Evolutionary conservation across 495 filamentous ascomycete species (phyloP), one percentile per base, ranked within the genome.

Genomic region (Podospora conica): DNA sequence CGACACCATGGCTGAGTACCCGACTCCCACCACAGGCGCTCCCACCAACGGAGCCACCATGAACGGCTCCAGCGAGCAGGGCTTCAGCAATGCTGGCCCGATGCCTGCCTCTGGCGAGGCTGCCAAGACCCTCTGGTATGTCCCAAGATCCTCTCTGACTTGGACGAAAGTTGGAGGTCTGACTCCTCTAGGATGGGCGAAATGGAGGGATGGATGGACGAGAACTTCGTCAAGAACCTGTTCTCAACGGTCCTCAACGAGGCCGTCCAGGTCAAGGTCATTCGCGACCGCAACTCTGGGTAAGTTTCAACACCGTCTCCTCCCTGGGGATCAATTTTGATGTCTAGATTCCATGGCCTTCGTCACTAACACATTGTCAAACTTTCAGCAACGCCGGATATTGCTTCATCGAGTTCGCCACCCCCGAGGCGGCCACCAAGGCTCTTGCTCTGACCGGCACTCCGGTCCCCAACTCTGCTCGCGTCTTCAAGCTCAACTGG

Each of bases 401-500:
- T 78, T 99, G 95, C 80, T 99, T 99, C 79, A 90, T 98, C 70
- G 95, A 99, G 76, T 99, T 99, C 73, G 69, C 86, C 59, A 89
- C 82, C 72, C 82, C 94, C 4, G 91, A 90, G 21, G 93, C 92
- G 66, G 95, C 95, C 29, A 88, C 87, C 66, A 97, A 97, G 81
- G 95, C 96, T 54, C 84, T 99, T 60, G 83, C 83, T 22, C 81
- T 97, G 31, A 98, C 97, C 76, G 95, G 96, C 62, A 89, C 87
- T 58, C 85, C 91, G 25, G 97, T 98, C 71, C 94, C 95, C 53
- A 97, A 97, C 84, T 93, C 93, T 28, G 88, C 88, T 73, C 92
- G 95, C 15, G 88, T 92, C 28, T 99, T 99, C 87, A 98, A 98
- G 83, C 84, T 99, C 54, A 99, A 99, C 84, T 99, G 95, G 95